Evolutionary conservation across 148 eudicot genomes (phyloP), one percentile per base, ranked within the genome.

Genomic region (Pharnaceum exiguum): DNA sequence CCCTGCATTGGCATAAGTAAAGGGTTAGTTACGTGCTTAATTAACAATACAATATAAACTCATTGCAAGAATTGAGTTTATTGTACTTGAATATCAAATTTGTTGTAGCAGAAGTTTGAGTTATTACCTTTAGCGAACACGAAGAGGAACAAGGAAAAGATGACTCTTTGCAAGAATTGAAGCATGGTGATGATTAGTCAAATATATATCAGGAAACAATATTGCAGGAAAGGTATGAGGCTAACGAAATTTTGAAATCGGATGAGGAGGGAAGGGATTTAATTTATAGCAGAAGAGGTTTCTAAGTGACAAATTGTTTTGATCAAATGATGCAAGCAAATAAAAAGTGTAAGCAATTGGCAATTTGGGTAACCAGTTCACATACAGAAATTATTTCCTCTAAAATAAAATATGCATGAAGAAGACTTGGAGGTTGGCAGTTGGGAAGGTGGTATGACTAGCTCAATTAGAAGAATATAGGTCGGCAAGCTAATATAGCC

Each of bases 1-100:
- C 12, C 80, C 90, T 81, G 76, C 52, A 67, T 33, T 32, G 1
- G 29, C 17, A 46, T 25, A 18, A 47, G 22, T 39, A 46, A 12
- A 44, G 30, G 0, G 1, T 38, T 16, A 16, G 29, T 50, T 25
- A 8, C 56, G n/a, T n/a, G n/a, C n/a, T 17, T 36, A 35, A 26
- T 9, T 3, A 25, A 16, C 5, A 40, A 16, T 26, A 12, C 11
- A 30, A 28, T n/a, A 44, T 10, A 29, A 28, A 11, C 13, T 8
- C n/a, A 0, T 19, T n/a, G n/a, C n/a, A n/a, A n/a, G n/a, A n/a
- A 30, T 8, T 43, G 33, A 6, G 15, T 23, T 2, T 28, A 15
- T 8, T 33, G 19, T 11, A 15, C 6, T 4, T 22, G 5, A 51
- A 15, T 30, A 18, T 4, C 2, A 37, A 13, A 37, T 1, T 12